A percentile compares a stretch with the other conserved stretches of the same genome.
These are phyloP conservation scores for Vanrija pseudolonga DNA, from an alignment of 1,284 basidiomycete species.

Conservation along the genomic window DNA sequence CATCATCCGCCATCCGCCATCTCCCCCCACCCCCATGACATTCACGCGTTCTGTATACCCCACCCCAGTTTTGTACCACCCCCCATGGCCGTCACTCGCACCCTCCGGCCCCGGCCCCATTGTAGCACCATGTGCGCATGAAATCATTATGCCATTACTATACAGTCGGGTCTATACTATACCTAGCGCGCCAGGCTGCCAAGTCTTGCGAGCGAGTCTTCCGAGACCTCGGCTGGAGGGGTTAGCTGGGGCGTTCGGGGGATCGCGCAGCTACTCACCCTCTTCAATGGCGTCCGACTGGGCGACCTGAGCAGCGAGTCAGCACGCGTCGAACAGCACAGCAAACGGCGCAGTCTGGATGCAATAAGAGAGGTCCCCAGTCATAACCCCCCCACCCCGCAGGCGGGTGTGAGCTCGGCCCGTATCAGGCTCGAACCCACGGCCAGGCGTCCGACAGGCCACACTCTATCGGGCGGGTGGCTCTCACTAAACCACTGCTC, in stretches of 20 bases:
- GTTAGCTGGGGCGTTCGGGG: neutral
- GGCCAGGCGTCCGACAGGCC: neutral
- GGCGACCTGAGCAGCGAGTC: slow-evolving; percentile 23
- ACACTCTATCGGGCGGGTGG: no score
- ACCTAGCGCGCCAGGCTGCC: slow-evolving; percentile 28
- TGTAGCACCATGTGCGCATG: neutral
- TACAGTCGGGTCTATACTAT: slow-evolving; percentile 9
- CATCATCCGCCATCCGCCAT: no score
- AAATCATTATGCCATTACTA: slow-evolving; percentile 9
- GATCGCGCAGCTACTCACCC: slow-evolving; percentile 35
- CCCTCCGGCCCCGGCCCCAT: slow-evolving; percentile 1
- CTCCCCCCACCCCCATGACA: no score
- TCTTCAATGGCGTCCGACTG: slow-evolving; percentile 54
- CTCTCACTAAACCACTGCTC: no score
- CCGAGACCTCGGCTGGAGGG: slow-evolving; percentile 41
- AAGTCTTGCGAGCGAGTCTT: slow-evolving; percentile 45
- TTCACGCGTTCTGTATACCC: no score
- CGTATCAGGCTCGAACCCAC: no score
- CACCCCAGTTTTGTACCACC: neutral
- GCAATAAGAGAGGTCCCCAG: no score
- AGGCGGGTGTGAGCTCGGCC: no score
- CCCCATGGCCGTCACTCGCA: no score
- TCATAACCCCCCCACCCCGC: no score
- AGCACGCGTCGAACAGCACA: no score
- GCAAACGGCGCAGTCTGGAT: no score